Conservation (phyloP, 1,284 basidiomycete genomes). For the Puccinia horiana region DNA sequence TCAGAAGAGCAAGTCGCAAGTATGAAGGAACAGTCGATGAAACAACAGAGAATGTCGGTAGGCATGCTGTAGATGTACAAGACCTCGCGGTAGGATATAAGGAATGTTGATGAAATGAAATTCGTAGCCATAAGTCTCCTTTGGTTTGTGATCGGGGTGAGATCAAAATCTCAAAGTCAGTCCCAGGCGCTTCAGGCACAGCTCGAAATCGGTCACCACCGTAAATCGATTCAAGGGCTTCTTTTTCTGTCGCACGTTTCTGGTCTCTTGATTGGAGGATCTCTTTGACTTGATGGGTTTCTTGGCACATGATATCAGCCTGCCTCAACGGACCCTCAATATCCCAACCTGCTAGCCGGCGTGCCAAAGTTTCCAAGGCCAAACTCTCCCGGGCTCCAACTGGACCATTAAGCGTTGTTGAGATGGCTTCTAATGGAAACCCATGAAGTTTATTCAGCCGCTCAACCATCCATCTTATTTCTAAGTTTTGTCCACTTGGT, state of each 20-base stretch:
- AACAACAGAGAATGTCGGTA: slow-evolving; percentile 74
- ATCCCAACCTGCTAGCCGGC: slow-evolving; percentile 60
- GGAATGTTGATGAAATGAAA: slow-evolving; percentile 66
- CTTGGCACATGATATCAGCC: slow-evolving; percentile 61
- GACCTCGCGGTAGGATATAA: slow-evolving; percentile 64
- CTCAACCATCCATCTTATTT: slow-evolving; percentile 78
- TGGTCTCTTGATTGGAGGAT: slow-evolving; percentile 59
- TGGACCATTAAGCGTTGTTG: slow-evolving; percentile 59
- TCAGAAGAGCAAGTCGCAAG: slow-evolving; percentile 72
- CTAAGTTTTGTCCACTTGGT: slow-evolving; percentile 66
- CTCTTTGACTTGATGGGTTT: slow-evolving; percentile 57
- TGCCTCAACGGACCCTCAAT: slow-evolving; percentile 62
- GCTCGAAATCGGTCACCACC: slow-evolving; percentile 56
- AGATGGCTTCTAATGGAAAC: slow-evolving; percentile 74
- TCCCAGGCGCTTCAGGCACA: slow-evolving; percentile 55
- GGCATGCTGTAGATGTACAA: slow-evolving; percentile 60
- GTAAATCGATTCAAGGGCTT: slow-evolving; percentile 65
- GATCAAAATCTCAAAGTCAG: slow-evolving; percentile 57
- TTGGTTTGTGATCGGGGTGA: slow-evolving; percentile 51
- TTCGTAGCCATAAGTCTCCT: slow-evolving; percentile 67
- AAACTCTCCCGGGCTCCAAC: slow-evolving; percentile 57
- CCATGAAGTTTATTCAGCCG: slow-evolving; percentile 80
- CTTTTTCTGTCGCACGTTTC: slow-evolving; percentile 72
- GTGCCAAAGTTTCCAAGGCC: slow-evolving; percentile 59
- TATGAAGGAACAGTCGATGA: slow-evolving; percentile 75